phyloP scores from a whole-genome alignment of 768 basidiomycete genomes.

The Rickenella mellea region DNA sequence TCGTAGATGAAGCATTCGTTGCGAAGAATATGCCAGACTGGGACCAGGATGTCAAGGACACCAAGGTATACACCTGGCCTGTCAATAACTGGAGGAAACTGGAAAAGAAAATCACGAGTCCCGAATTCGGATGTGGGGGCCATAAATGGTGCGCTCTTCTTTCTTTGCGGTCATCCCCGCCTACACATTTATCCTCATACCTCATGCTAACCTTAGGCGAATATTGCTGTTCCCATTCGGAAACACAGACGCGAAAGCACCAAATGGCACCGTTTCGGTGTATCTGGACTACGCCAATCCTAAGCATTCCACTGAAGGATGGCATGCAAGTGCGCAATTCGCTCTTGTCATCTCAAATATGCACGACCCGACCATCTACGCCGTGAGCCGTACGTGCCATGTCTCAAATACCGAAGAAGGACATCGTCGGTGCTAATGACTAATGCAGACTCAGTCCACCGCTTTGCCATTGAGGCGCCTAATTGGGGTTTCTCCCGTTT shows the following conservation, averaged over 20 bases:
- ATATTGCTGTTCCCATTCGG: constrained; percentile 97
- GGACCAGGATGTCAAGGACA: constrained; percentile 95
- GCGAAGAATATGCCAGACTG: constrained; percentile 96
- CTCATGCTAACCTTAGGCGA: constrained; percentile 48
- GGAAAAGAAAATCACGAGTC: constrained; percentile 90
- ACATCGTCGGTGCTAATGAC: background rate
- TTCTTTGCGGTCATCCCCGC: background rate
- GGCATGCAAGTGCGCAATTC: constrained; percentile 99
- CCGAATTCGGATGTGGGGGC: constrained; percentile 94
- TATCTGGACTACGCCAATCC: constrained; percentile 99
- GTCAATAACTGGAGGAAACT: constrained; percentile 86
- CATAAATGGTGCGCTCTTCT: constrained; percentile 75
- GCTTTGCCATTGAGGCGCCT: constrained; percentile 97
- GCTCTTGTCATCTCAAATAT: constrained; percentile 96
- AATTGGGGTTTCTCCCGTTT: constrained; percentile 99
- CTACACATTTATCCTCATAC: background rate
- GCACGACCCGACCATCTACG: constrained; percentile 89
- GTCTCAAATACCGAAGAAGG: background rate
- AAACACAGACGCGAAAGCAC: constrained; percentile 96
- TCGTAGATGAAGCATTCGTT: constrained; percentile 83
- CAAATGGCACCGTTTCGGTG: constrained; percentile 97
- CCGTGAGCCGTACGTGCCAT: constrained; percentile 84
- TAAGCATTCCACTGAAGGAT: constrained; percentile 92
- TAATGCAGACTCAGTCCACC: constrained; percentile 86
- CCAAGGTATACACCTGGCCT: constrained; percentile 85